Conservation (phyloP, 2,329 filamentous ascomycete genomes). For the Epichloe aotearoae region DNA sequence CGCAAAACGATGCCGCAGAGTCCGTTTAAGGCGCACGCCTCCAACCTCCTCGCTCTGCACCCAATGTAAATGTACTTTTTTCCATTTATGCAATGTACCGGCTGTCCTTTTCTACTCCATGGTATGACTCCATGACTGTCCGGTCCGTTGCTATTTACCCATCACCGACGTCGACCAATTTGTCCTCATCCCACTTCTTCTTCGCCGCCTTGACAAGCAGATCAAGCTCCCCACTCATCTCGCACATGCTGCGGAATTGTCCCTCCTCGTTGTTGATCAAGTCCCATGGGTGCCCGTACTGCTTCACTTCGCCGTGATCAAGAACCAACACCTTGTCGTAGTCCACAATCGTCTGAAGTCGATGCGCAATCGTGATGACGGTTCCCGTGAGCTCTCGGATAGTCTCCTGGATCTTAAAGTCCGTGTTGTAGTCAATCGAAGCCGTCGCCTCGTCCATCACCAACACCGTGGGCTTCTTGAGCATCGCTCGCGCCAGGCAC, state of each 20-base stretch:
- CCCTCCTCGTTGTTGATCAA: constrained; percentile 60
- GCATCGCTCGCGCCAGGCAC: constrained; percentile 81
- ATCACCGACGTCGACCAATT: constrained; percentile 21
- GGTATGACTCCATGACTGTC: not conserved
- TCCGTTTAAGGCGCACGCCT: not conserved
- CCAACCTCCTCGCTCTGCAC: no score
- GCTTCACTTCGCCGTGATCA: constrained; percentile 75
- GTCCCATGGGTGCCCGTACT: constrained; percentile 83
- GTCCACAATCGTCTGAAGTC: constrained; percentile 91
- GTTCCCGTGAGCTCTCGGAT: constrained; percentile 89
- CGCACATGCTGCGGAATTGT: constrained; percentile 49
- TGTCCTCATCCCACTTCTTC: constrained; percentile 34
- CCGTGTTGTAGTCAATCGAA: constrained; percentile 92
- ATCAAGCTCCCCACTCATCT: constrained; percentile 47
- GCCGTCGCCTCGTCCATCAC: constrained; percentile 99
- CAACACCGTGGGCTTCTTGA: constrained; percentile 84
- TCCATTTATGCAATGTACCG: no score
- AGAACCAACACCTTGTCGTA: constrained; percentile 96
- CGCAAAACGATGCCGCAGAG: not conserved
- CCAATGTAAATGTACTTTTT: no score
- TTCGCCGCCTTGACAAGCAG: constrained; percentile 38
- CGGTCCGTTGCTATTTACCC: not conserved
- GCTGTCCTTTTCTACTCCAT: not conserved
- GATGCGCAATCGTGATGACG: constrained; percentile 91
- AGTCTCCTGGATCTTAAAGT: constrained; percentile 90